Evolutionary conservation across 345 rosid species (phyloP).

Genomic region (Mercurialis annua): DNA sequence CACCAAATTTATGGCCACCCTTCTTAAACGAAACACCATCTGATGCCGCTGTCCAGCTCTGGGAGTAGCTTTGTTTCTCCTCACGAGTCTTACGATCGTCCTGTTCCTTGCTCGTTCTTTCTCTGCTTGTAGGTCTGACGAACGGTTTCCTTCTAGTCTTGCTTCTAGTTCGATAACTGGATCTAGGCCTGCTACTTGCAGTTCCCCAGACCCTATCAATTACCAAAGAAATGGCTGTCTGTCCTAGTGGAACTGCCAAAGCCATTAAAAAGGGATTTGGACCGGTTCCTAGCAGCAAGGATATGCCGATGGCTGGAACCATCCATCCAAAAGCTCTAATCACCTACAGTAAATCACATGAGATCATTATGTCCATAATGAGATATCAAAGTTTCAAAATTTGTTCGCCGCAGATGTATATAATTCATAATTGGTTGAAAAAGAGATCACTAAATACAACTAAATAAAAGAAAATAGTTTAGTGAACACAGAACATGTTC

Average conservation of each 20-base stretch:
- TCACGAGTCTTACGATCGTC: slow-evolving; percentile 20
- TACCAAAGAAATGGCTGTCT: slow-evolving; percentile 54
- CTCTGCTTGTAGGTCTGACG: slow-evolving; percentile 27
- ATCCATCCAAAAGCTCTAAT: slow-evolving; percentile 71
- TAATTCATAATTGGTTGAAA: too few relatives aligned
- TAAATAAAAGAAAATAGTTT: too few relatives aligned
- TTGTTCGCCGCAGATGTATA: too few relatives aligned
- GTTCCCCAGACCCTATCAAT: slow-evolving; percentile 54
- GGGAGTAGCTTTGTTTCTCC: slow-evolving; percentile 44
- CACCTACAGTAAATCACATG: slow-evolving; percentile 36
- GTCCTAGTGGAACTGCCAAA: slow-evolving; percentile 79
- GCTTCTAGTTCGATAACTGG: slow-evolving; percentile 26
- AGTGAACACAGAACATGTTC: too few relatives aligned
- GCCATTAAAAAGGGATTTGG: slow-evolving; percentile 81
- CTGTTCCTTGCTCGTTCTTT: slow-evolving; percentile 25
- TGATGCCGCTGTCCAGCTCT: slow-evolving; percentile 55
- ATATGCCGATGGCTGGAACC: slow-evolving; percentile 68
- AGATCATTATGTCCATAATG: too few relatives aligned
- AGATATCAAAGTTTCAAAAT: too few relatives aligned
- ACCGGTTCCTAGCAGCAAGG: slow-evolving; percentile 69
- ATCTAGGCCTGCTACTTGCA: slow-evolving; percentile 30
- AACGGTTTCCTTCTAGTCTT: slow-evolving; percentile 42
- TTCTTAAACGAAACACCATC: slow-evolving; percentile 29
- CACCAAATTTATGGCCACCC: slow-evolving; percentile 44
- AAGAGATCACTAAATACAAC: too few relatives aligned